Percentiles rank a stretch among this genome's conserved stretches.
Conservation (phyloP, 2,329 filamentous ascomycete genomes). For the Trichophyton rubrum region DNA sequence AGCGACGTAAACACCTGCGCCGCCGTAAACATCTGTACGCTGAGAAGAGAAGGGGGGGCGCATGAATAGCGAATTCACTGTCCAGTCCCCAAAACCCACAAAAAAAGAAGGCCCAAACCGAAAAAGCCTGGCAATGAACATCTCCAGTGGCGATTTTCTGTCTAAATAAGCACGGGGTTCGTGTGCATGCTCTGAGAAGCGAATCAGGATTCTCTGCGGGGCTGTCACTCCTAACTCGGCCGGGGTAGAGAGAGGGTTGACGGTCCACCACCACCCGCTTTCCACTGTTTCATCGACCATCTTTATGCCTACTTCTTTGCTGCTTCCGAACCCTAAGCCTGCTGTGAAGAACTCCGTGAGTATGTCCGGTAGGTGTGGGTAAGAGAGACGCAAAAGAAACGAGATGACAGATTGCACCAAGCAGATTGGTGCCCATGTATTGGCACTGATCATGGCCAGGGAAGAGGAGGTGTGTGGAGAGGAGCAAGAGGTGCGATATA, state of each 20-base stretch:
- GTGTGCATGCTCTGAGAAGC: background rate
- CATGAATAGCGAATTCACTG: too few species aligned
- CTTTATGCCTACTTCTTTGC: background rate
- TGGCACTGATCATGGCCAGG: too few species aligned
- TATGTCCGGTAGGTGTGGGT: too few species aligned
- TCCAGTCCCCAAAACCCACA: too few species aligned
- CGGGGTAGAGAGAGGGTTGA: background rate
- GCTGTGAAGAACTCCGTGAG: background rate
- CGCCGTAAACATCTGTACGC: too few species aligned
- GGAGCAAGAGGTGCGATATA: background rate
- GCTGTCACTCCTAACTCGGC: background rate
- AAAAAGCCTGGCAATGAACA: background rate
- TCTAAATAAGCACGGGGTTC: background rate
- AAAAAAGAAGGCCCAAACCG: background rate
- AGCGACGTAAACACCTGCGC: too few species aligned
- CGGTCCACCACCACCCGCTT: background rate
- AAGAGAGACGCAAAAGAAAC: too few species aligned
- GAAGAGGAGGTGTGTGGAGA: background rate
- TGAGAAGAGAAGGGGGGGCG: too few species aligned
- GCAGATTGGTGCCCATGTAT: too few species aligned
- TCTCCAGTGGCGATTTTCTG: background rate
- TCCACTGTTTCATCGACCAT: background rate
- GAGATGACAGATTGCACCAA: too few species aligned
- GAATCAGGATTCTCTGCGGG: background rate
- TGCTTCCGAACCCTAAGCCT: background rate